Evolutionary conservation across 768 basidiomycete genomes (phyloP).

Genomic region (Rhizopogon vulgaris): DNA sequence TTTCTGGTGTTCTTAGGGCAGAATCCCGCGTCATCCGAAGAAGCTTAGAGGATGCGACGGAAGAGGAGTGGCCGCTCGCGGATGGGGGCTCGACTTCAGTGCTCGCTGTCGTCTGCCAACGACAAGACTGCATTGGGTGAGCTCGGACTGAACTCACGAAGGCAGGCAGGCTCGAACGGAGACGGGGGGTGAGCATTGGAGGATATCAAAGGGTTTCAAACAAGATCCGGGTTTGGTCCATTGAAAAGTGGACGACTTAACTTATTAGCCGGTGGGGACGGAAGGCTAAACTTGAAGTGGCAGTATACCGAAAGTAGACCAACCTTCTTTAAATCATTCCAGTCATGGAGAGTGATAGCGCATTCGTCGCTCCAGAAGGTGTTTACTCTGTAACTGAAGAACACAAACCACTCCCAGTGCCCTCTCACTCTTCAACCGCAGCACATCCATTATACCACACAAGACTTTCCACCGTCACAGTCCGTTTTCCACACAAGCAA

Average conservation of each 20-base stretch:
- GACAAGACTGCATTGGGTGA: slow-evolving; percentile 20
- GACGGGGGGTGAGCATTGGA: slow-evolving; percentile 11
- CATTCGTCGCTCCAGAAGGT: slow-evolving; percentile 86
- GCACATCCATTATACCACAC: slow-evolving; percentile 45
- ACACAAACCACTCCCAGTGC: slow-evolving; percentile 56
- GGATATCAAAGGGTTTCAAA: slow-evolving; percentile 9
- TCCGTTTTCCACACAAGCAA: slow-evolving; percentile 58
- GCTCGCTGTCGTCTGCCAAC: slow-evolving; percentile 43
- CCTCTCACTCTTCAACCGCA: slow-evolving; percentile 29
- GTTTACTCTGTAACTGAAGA: slow-evolving; percentile 87
- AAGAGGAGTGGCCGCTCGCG: slow-evolving; percentile 71
- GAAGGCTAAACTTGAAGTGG: not conserved
- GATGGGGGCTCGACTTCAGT: slow-evolving; percentile 53
- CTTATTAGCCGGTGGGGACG: slow-evolving; percentile 6
- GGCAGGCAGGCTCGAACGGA: slow-evolving; percentile 10
- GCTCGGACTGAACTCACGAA: slow-evolving; percentile 11
- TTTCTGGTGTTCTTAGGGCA: slow-evolving; percentile 65
- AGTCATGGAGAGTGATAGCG: slow-evolving; percentile 81
- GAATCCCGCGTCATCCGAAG: slow-evolving; percentile 61
- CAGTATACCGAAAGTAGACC: not conserved
- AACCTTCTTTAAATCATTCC: too few species aligned
- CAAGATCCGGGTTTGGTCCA: slow-evolving; percentile 23
- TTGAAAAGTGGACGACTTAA: not conserved
- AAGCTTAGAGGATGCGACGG: slow-evolving; percentile 63
- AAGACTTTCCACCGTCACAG: slow-evolving; percentile 51